A percentile compares a stretch with the other conserved stretches of the same genome.
These are phyloP conservation scores for Flaveria robusta DNA, from an alignment of 129 eudicot genomes.

Conservation along the genomic window DNA sequence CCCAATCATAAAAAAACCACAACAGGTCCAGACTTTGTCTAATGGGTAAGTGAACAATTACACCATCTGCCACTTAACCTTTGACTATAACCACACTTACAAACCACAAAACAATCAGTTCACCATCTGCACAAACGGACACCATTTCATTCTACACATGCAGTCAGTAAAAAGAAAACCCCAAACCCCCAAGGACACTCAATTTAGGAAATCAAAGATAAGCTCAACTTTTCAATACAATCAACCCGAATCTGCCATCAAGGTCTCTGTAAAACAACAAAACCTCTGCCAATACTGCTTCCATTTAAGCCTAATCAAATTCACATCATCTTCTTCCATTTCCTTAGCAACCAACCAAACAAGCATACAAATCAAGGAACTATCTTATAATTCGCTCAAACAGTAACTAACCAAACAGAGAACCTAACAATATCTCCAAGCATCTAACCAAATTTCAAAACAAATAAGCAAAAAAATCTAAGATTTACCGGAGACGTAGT, in stretches of 20 bases:
- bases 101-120: not conserved
- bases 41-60: not conserved
- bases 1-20: constrained; percentile 6
- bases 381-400: constrained; percentile 12
- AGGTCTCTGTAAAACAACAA: not conserved
- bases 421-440: constrained; percentile 30
- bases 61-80: not conserved
- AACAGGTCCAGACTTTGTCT: not conserved
- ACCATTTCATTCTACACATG: not conserved
- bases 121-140: constrained; percentile 7
- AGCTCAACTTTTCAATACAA: constrained; percentile 1
- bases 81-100: not conserved
- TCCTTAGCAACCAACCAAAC: constrained; percentile 28
- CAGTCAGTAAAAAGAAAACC: not conserved
- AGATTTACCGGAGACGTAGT: constrained; percentile 85
- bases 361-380: constrained; percentile 10
- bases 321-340: constrained; percentile 3
- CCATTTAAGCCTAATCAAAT: constrained; percentile 5
- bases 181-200: constrained; percentile 15
- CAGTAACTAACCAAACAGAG: constrained; percentile 23
- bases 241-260: not conserved
- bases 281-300: constrained; percentile 13
- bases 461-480: not conserved
- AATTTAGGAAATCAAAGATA: not conserved
- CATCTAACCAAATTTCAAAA: constrained; percentile 17